Evolutionary conservation across 257 asterid genomes (phyloP), one percentile per base, ranked within the genome.

Genomic region (Fraxinus americana): DNA sequence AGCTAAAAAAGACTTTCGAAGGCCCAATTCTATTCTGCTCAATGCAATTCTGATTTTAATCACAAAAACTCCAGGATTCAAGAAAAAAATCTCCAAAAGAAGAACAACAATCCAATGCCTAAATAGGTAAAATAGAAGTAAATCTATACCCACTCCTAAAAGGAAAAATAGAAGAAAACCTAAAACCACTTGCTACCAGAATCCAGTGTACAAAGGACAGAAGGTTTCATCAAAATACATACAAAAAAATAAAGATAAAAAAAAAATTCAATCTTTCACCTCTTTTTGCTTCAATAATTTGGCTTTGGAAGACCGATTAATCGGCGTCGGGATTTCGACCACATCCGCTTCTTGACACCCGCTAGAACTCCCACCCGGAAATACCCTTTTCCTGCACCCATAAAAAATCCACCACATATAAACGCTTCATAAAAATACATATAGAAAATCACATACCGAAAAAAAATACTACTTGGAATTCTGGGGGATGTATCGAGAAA

Each of bases 371-470:
- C 89, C 92, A 36, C 86, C 91, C n/a, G 87, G 73, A 70, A 90
- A 87, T 67, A 83, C 86, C 88, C 91, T 87, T 85, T 91, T 91
- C 96, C 98, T 92, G 84, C 81, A 72, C 75, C 35, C 82, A 66
- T 27, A 4, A 74, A 19, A 57, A 19, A 73, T 79, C 80, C 75
- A 79, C 67, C 73, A 75, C 76, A 70, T 1, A 35, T 8, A 67
- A 67, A 81, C 86, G 80, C 80, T 79, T 10, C 82, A 79, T 10
- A 48, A 23, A 67, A 57, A 81, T 73, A 50, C 74, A 67, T n/a
- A 65, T 16, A 63, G 39, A 71, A 11, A 70, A 43, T 29, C 30
- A 9, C 23, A 5, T 7, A 17, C 1, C 23, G 19, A 36, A 67
- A 9, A 6, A 67, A 27, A 13, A 19, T 21, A 39, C 43, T 82